These are phyloP conservation scores for Teunomyces kruisii DNA, from an alignment of 805 yeast genomes.

Conservation along the genomic window DNA sequence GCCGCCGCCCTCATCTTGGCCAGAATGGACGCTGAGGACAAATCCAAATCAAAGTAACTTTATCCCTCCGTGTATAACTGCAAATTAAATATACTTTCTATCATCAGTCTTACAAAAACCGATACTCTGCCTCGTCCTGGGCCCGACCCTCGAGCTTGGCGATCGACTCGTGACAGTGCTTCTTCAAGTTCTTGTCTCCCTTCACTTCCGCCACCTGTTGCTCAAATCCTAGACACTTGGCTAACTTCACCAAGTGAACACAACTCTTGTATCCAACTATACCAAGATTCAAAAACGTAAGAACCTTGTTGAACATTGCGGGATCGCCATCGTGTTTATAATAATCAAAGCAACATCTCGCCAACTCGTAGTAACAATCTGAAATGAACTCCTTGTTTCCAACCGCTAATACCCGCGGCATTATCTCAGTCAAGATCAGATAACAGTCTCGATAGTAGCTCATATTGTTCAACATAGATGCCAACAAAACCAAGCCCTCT, in stretches of 20 bases:
- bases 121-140: conserved; percentile 21
- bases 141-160: conserved; percentile 26
- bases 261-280: conserved; percentile 44
- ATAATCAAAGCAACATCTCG: conserved; percentile 20
- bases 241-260: conserved; percentile 38
- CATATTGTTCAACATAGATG: conserved; percentile 43
- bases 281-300: conserved; percentile 42
- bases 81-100: background rate
- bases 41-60: conserved; percentile 14
- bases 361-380: conserved; percentile 29
- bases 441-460: conserved; percentile 46
- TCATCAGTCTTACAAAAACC: background rate
- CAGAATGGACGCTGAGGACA: conserved; percentile 63
- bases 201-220: conserved; percentile 31
- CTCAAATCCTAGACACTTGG: conserved; percentile 41
- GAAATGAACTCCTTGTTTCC: conserved; percentile 41
- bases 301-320: conserved; percentile 25
- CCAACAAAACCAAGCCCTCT: conserved; percentile 48
- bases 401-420: conserved; percentile 44
- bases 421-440: conserved; percentile 35
- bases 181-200: conserved; percentile 26
- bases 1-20: conserved; percentile 86
- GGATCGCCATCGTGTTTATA: conserved; percentile 7
- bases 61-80: background rate
- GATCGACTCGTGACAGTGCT: conserved; percentile 30